A percentile compares a stretch with the other conserved stretches of the same genome.
These are phyloP conservation scores for Paraleonurus japonicus DNA, from an alignment of 257 asterid species.

Conservation along the genomic window DNA sequence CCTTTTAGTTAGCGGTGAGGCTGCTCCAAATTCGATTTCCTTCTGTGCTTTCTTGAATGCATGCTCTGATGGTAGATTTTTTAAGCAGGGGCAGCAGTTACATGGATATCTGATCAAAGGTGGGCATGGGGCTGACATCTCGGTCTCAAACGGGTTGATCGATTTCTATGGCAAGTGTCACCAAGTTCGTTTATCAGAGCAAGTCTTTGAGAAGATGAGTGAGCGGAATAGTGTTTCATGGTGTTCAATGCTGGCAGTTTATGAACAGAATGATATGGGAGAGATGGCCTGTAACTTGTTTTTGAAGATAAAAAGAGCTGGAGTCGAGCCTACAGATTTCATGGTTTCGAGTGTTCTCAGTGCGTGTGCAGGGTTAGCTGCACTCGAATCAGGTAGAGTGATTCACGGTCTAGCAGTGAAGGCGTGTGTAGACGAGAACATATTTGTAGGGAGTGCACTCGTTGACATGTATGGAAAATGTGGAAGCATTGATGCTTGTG, in stretches of 20 bases:
- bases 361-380: constrained; percentile 80
- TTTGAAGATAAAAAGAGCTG: constrained; percentile 44
- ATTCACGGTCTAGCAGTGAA: constrained; percentile 76
- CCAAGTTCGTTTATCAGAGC: constrained; percentile 45
- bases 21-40: constrained; percentile 64
- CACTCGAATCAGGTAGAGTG: constrained; percentile 71
- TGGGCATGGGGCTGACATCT: constrained; percentile 57
- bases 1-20: constrained; percentile 43
- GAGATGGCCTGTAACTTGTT: constrained; percentile 62
- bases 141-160: constrained; percentile 67
- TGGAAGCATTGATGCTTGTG: constrained; percentile 72
- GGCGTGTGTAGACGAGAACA: constrained; percentile 58
- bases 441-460: constrained; percentile 81
- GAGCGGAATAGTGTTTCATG: constrained; percentile 69
- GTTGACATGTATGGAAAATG: constrained; percentile 95
- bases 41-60: constrained; percentile 82
- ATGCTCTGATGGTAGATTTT: constrained; percentile 55
- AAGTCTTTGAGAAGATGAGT: constrained; percentile 48
- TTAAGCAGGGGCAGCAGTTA: constrained; percentile 61
- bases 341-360: constrained; percentile 82
- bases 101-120: constrained; percentile 58
- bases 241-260: constrained; percentile 78
- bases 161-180: constrained; percentile 83
- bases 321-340: constrained; percentile 56
- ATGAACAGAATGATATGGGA: constrained; percentile 73